phyloP scores from a whole-genome alignment of 306 rosid species.

The Medicago arabica region DNA sequence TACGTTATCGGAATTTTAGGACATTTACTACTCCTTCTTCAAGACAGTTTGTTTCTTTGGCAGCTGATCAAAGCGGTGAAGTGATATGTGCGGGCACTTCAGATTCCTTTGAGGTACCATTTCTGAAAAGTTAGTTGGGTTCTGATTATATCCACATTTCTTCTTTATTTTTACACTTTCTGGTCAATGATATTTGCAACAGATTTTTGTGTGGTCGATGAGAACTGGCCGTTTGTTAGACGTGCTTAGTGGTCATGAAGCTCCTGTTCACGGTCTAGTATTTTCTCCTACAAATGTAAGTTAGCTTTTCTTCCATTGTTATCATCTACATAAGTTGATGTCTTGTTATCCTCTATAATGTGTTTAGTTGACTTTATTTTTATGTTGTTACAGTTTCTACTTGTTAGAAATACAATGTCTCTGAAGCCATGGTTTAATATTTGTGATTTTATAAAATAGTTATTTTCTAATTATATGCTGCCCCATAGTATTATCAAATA shows the following conservation, averaged over 20 bases:
- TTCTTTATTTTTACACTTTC: slow-evolving; percentile 19
- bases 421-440: slow-evolving; percentile 19
- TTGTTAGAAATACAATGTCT: slow-evolving; percentile 14
- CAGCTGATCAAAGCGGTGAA: slow-evolving; percentile 96
- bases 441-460: slow-evolving; percentile 22
- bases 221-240: slow-evolving; percentile 87
- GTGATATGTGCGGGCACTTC: slow-evolving; percentile 94
- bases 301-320: slow-evolving; percentile 19
- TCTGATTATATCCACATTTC: neutral
- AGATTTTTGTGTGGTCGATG: slow-evolving; percentile 98
- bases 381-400: slow-evolving; percentile 20
- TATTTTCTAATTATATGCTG: slow-evolving; percentile 23
- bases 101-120: slow-evolving; percentile 88
- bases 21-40: slow-evolving; percentile 78
- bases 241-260: slow-evolving; percentile 92
- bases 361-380: slow-evolving; percentile 9
- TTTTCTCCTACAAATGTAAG: slow-evolving; percentile 97
- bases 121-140: slow-evolving; percentile 32
- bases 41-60: slow-evolving; percentile 85
- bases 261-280: slow-evolving; percentile 88
- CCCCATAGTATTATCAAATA: slow-evolving; percentile 1
- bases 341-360: slow-evolving; percentile 28
- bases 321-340: slow-evolving; percentile 13
- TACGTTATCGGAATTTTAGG: slow-evolving; percentile 85
- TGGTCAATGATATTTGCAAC: slow-evolving; percentile 33